Base-by-base conservation (phyloP, 345 rosid genomes). In the Geranium brycei region DNA sequence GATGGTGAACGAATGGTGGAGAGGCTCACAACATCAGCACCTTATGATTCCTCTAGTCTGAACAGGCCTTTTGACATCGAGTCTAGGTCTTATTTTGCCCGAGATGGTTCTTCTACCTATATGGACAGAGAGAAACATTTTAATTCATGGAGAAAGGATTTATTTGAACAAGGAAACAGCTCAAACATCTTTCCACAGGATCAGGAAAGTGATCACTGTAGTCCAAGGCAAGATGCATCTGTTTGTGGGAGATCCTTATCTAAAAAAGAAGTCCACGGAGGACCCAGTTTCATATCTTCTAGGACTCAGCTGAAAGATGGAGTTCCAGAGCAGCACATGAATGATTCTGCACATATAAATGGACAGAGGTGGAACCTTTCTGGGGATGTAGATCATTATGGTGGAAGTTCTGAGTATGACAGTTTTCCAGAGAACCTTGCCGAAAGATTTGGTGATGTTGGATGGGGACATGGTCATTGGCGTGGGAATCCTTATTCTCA, bases 1-100 rank as follows among this genome's bases (percentile, higher is more conserved):
- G 92, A 88, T 62, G 69, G 92, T 40, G 96, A 90, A 70, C 82
- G 84, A 81, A 83, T 86, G 91, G 97, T 85, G 12, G 97, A 93
- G 78, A 86, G 92, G 70, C 86, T 90, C 69, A 84, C 91, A 62
- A 84, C 79, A 55, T 85, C 97, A 32, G 83, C 86, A 40, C 75
- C 86, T 57, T 81, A 80, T 66, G 98, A 89, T 82, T 81, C 80
- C 58, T 76, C 88, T 31, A 80, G 75, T 67, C 68, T 79, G 58
- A 79, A 59, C 66, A 77, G 85, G 67, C 77, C 88, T 66, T 83
- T 78, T 78, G 89, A 85, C 58, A 64, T 74, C 62, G 73, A 68
- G 69, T 76, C 76, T 17, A 63, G 76, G 64, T 51, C 84, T 69
- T 81, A 81, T 23, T 76, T 82, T 59, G 72, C 86, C 61, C 78